Conservation (phyloP, 257 asterid genomes). For the Oldenlandia corymbosa region DNA sequence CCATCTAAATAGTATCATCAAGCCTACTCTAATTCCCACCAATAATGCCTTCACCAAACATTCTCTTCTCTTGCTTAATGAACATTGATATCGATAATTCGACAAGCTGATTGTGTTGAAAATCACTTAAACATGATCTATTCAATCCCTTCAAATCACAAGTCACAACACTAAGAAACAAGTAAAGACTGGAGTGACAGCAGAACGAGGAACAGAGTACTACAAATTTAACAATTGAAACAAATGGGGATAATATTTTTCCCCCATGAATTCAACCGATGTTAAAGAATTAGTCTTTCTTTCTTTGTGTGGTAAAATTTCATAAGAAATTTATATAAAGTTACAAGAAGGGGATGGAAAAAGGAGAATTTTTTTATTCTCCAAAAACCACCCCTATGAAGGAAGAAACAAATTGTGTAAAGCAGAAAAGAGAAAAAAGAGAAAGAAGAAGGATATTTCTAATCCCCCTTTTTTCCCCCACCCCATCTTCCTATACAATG, state of each 20-base stretch:
- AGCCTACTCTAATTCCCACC: background rate
- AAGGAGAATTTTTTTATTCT: constrained; percentile 74
- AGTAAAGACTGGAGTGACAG: background rate
- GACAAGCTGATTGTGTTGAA: background rate
- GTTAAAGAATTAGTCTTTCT: constrained; percentile 39
- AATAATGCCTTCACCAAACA: background rate
- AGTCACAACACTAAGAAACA: no score
- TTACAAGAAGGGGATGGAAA: constrained; percentile 47
- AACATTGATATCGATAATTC: background rate
- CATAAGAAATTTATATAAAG: constrained; percentile 27
- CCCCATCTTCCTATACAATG: constrained; percentile 52
- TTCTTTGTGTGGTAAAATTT: constrained; percentile 26
- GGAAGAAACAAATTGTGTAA: constrained; percentile 34
- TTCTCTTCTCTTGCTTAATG: constrained; percentile 4
- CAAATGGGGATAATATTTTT: constrained; percentile 12
- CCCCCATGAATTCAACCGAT: constrained; percentile 17
- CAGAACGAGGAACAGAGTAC: constrained; percentile 10
- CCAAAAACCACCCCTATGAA: constrained; percentile 41
- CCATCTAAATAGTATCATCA: background rate
- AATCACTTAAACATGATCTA: background rate
- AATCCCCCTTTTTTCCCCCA: constrained; percentile 24
- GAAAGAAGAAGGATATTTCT: constrained; percentile 26
- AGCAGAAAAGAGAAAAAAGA: constrained; percentile 29
- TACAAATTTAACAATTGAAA: constrained; percentile 20
- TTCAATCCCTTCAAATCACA: background rate